A percentile compares a stretch with the other conserved stretches of the same genome.
These are phyloP conservation scores for Colletotrichum camelliae DNA, from an alignment of 2,329 filamentous ascomycete genomes.

Conservation along the genomic window DNA sequence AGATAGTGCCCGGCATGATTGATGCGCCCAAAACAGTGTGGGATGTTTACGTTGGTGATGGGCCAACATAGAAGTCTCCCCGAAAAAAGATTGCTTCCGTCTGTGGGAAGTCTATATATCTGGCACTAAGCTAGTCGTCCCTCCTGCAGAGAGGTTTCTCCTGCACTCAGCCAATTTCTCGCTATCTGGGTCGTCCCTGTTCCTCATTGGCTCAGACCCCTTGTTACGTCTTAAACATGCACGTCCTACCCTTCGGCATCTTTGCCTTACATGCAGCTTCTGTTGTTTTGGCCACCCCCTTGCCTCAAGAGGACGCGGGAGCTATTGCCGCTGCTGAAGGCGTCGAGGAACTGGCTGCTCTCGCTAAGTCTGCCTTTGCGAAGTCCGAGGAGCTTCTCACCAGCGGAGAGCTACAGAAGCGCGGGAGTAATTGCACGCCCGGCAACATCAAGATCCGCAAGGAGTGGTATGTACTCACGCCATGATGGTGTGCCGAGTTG, in stretches of 20 bases:
- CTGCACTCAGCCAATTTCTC: conserved; percentile 23
- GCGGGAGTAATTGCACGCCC: conserved; percentile 26
- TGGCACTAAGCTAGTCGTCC: neutral
- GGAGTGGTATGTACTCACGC: conserved; percentile 31
- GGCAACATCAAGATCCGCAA: conserved; percentile 32
- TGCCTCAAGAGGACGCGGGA: neutral
- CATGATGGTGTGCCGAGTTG: neutral
- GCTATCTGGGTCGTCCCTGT: conserved; percentile 39
- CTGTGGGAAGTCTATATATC: neutral
- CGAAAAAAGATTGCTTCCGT: neutral
- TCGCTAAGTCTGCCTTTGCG: conserved; percentile 25
- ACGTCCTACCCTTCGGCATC: conserved; percentile 7
- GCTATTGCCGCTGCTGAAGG: neutral
- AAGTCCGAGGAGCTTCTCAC: conserved; percentile 26
- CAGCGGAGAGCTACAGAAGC: conserved; percentile 21
- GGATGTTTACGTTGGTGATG: neutral
- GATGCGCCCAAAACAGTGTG: neutral
- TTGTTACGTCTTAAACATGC: neutral
- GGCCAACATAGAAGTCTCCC: neutral
- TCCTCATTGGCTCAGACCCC: neutral
- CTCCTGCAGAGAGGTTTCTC: neutral
- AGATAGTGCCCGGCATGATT: neutral
- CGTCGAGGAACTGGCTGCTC: neutral
- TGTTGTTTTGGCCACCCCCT: neutral
- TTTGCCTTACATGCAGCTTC: conserved; percentile 22